Evolutionary conservation across 352 stramenopile species (phyloP), one percentile per base, ranked within the genome.

Genomic region (Phytophthora idaei): DNA sequence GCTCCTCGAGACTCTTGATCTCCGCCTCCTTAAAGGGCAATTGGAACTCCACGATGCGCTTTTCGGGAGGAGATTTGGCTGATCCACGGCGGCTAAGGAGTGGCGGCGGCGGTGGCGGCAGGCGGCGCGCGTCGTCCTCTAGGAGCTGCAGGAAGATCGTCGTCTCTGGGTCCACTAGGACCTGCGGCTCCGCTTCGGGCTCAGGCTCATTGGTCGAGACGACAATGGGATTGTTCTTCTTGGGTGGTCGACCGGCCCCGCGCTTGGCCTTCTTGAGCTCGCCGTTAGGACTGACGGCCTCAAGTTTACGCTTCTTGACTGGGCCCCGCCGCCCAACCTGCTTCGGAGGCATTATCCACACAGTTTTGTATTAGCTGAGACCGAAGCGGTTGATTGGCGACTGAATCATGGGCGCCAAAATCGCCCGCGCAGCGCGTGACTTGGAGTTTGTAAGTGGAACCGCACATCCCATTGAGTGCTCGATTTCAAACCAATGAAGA

Each of bases 1-100:
- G 84, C n/a, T 79, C 74, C 71, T 78, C 69, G n/a, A 83, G 46
- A 15, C 17, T 69, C 41, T 75, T 72, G 46, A 79, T 64, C 47
- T 80, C 72, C 0, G 57, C 31, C 34, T 67, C 64, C 42, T 78
- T 79, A 34, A 82, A 82, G 2, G 74, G 74, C 56, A 82, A 54
- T 57, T 80, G 57, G 51, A 82, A 82, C 34, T 68, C 59, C 21
- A 71, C 59, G 6, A 68, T 15, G 39, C 29, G 48, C 27, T 66
- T 70, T 25, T 69, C 47, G 8, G 27, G 34, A 21, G 37, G 31
- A 5, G 29, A 58, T 12, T 69, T 65, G 17, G 28, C 36, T 9
- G 17, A 4, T 8, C 57, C 34, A 2, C 42, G 44, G 32, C 52
- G 52, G 39, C 74, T 76, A 2, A 29, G 2, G 0, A 69, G 55